phyloP scores from a whole-genome alignment of 345 rosid species.

The Brassica juncea region DNA sequence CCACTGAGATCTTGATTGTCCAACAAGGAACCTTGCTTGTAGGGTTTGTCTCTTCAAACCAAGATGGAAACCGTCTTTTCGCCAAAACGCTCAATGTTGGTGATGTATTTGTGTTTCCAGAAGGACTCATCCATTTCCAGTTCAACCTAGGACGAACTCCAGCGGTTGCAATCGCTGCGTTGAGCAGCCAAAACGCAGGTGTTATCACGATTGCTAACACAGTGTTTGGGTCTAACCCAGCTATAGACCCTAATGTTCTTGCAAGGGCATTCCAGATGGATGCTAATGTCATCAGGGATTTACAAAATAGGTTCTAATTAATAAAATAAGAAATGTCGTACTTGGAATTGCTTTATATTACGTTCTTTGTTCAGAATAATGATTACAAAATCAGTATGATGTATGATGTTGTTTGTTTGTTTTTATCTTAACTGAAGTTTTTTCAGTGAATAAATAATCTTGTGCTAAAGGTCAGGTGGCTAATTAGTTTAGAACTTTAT shows the following conservation, averaged over 20 bases:
- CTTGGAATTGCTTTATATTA: not conserved
- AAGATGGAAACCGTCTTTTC: slow-evolving; percentile 37
- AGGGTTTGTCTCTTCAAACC: slow-evolving; percentile 50
- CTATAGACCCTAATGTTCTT: slow-evolving; percentile 31
- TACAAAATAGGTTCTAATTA: slow-evolving; percentile 25
- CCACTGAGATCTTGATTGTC: slow-evolving; percentile 28
- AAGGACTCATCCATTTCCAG: slow-evolving; percentile 46
- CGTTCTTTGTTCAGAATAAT: slow-evolving; percentile 12
- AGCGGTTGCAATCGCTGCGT: slow-evolving; percentile 35
- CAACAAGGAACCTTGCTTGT: slow-evolving; percentile 43
- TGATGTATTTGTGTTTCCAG: slow-evolving; percentile 38
- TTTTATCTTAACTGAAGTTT: not conserved
- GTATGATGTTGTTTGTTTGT: slow-evolving; percentile 5
- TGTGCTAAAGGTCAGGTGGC: not conserved
- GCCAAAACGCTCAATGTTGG: slow-evolving; percentile 25
- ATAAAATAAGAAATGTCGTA: not conserved
- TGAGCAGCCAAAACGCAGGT: slow-evolving; percentile 36
- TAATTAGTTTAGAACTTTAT: not conserved
- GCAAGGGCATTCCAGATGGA: slow-evolving; percentile 29
- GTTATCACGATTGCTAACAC: slow-evolving; percentile 35
- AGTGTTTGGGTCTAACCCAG: slow-evolving; percentile 35
- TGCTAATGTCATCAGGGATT: slow-evolving; percentile 19
- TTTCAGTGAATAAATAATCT: not conserved
- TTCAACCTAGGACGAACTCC: slow-evolving; percentile 36
- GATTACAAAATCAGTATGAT: slow-evolving; percentile 11